Conservation (phyloP, 2,329 filamentous ascomycete species). For the Coniochaeta prunicola region DNA sequence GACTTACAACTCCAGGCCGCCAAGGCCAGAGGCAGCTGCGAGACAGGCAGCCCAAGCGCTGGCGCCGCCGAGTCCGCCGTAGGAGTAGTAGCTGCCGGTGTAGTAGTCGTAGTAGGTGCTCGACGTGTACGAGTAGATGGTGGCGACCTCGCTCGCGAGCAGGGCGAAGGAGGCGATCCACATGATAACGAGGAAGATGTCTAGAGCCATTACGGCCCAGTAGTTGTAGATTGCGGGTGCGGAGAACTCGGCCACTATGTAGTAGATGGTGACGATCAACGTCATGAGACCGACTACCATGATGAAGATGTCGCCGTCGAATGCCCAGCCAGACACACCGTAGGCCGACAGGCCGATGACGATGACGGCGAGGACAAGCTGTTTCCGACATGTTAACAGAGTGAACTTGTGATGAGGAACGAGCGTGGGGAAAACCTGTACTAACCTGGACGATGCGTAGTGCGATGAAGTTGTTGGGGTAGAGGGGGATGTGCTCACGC, state of each 20-base stretch:
- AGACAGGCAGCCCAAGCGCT: constrained; percentile 16
- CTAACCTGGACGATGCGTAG: constrained; percentile 31
- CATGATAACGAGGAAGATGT: constrained; percentile 43
- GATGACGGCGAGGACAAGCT: constrained; percentile 36
- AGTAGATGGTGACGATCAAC: constrained; percentile 37
- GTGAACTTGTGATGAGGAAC: too few species aligned
- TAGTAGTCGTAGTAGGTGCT: constrained; percentile 16
- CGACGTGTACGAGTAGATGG: constrained; percentile 11
- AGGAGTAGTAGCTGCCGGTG: constrained; percentile 14
- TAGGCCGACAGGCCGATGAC: constrained; percentile 41
- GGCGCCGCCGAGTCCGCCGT: constrained; percentile 3
- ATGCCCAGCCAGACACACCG: constrained; percentile 25
- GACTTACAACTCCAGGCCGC: constrained; percentile 35
- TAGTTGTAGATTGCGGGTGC: constrained; percentile 41
- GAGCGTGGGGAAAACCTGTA: too few species aligned
- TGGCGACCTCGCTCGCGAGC: constrained; percentile 27
- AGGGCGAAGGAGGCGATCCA: constrained; percentile 41
- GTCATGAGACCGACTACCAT: constrained; percentile 34
- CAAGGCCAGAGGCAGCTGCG: constrained; percentile 30
- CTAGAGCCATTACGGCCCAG: constrained; percentile 43
- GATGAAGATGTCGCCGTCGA: constrained; percentile 25
- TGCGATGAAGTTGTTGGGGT: constrained; percentile 34
- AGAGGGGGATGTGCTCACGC: constrained; percentile 37
- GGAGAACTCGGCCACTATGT: constrained; percentile 33
- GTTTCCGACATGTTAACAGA: too few species aligned